Evolutionary conservation across 768 basidiomycete genomes (phyloP).

Genomic region (Lentinula lateritia): DNA sequence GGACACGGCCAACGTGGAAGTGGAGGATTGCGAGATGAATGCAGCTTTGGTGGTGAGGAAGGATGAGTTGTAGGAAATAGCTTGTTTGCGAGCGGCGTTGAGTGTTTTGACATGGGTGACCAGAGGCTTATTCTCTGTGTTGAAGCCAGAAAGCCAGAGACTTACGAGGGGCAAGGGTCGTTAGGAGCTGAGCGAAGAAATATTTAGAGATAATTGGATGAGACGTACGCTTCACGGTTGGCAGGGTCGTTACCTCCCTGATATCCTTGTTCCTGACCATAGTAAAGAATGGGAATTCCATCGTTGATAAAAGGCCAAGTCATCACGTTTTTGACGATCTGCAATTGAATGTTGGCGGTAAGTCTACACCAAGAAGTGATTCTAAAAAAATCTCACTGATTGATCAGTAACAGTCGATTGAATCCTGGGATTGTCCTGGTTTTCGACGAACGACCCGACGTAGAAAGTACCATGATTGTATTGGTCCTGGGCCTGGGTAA

Average conservation of each 20-base stretch:
- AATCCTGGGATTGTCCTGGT: slow-evolving; percentile 62
- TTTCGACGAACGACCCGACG: slow-evolving; percentile 65
- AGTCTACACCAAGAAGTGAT: slow-evolving; percentile 7
- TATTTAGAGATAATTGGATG: not conserved
- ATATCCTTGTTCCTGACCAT: slow-evolving; percentile 69
- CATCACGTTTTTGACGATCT: slow-evolving; percentile 50
- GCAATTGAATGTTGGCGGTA: no score
- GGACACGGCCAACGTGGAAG: slow-evolving; percentile 39
- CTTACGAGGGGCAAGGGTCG: slow-evolving; percentile 21
- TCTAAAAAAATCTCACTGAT: slow-evolving; percentile 30
- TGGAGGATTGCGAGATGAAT: slow-evolving; percentile 34
- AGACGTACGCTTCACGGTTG: slow-evolving; percentile 56
- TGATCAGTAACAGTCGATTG: slow-evolving; percentile 43
- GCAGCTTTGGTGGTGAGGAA: slow-evolving; percentile 48
- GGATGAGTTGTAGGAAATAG: slow-evolving; percentile 32
- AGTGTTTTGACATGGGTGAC: slow-evolving; percentile 39
- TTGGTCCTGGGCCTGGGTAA: slow-evolving; percentile 32
- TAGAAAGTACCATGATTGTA: slow-evolving; percentile 34
- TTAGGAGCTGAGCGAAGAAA: not conserved
- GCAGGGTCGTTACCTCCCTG: slow-evolving; percentile 50
- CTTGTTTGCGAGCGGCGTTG: slow-evolving; percentile 50
- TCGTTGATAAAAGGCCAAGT: slow-evolving; percentile 61
- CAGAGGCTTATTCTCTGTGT: slow-evolving; percentile 39
- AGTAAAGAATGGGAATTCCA: slow-evolving; percentile 67
- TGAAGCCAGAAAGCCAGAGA: slow-evolving; percentile 56